A percentile compares a stretch with the other conserved stretches of the same genome.
These are phyloP conservation scores for Ophiostoma sp. DNA, from an alignment of 2,329 filamentous ascomycete species.

Conservation along the genomic window DNA sequence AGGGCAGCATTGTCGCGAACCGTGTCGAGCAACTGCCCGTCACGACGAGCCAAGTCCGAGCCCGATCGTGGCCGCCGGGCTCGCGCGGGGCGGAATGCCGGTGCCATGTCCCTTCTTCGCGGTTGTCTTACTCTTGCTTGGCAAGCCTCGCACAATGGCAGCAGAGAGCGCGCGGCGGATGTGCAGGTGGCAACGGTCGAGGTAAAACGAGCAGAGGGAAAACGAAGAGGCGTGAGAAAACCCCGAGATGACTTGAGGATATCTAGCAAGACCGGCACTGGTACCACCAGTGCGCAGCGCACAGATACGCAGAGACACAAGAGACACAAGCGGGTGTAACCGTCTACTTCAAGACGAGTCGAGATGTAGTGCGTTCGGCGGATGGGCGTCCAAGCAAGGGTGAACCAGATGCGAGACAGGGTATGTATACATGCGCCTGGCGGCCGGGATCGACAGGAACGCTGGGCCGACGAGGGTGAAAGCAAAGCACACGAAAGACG, in stretches of 20 bases:
- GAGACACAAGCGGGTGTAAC: too few relatives aligned
- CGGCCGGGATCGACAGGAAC: not conserved
- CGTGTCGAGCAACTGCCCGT: too few relatives aligned
- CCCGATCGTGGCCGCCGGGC: not conserved
- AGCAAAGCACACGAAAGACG: too few relatives aligned
- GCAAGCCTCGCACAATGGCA: not conserved
- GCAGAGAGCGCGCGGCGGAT: too few relatives aligned
- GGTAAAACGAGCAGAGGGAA: not conserved
- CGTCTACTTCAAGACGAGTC: not conserved
- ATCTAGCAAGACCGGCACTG: too few relatives aligned
- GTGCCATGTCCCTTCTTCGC: conserved; percentile 2
- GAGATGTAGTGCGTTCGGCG: not conserved
- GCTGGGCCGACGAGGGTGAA: not conserved
- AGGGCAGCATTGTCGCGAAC: too few relatives aligned
- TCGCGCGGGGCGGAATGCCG: conserved; percentile 17
- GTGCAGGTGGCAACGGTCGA: not conserved
- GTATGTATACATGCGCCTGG: not conserved
- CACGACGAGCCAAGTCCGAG: too few relatives aligned
- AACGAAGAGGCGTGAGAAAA: not conserved
- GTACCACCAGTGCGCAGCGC: too few relatives aligned
- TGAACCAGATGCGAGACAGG: not conserved
- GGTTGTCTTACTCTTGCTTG: not conserved
- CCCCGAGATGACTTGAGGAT: too few relatives aligned
- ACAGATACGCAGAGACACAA: too few relatives aligned
- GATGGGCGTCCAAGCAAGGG: not conserved